Evolutionary conservation across 148 eudicot species (phyloP).

Genomic region (Diospyros kaki): DNA sequence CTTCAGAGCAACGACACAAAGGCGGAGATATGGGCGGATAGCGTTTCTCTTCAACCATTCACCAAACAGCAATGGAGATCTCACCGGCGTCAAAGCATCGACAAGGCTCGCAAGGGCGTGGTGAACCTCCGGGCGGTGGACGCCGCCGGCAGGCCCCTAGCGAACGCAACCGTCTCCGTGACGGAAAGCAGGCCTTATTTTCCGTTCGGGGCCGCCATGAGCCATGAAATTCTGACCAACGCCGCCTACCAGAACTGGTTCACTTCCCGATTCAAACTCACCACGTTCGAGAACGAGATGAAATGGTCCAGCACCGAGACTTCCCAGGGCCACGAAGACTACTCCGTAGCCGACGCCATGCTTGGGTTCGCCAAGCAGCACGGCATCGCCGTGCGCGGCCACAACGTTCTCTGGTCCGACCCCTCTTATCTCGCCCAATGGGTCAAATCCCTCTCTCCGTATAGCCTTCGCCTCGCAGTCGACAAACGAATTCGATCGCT

Average conservation of each 20-base stretch:
- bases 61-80: constrained; percentile 72
- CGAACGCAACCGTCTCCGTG: constrained; percentile 32
- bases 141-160: constrained; percentile 29
- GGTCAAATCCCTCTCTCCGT: constrained; percentile 23
- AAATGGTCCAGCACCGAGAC: constrained; percentile 47
- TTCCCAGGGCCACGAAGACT: constrained; percentile 33
- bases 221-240: constrained; percentile 41
- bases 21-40: constrained; percentile 56
- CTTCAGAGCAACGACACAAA: constrained; percentile 43
- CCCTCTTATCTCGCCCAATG: constrained; percentile 29
- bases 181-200: constrained; percentile 20
- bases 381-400: constrained; percentile 45
- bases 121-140: constrained; percentile 39
- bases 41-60: constrained; percentile 67
- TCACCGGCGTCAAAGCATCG: constrained; percentile 56
- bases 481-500: constrained; percentile 29
- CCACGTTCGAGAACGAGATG: constrained; percentile 60
- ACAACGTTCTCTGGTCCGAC: constrained; percentile 59
- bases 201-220: constrained; percentile 55
- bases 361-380: constrained; percentile 21
- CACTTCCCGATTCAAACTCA: constrained; percentile 26
- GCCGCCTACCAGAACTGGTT: constrained; percentile 56
- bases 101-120: constrained; percentile 49
- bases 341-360: constrained; percentile 43
- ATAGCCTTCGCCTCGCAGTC: constrained; percentile 18